Evolutionary conservation across 225 moss, liverwort and hornwort species (phyloP).

Genomic region (Thuidium tamariscinum): DNA sequence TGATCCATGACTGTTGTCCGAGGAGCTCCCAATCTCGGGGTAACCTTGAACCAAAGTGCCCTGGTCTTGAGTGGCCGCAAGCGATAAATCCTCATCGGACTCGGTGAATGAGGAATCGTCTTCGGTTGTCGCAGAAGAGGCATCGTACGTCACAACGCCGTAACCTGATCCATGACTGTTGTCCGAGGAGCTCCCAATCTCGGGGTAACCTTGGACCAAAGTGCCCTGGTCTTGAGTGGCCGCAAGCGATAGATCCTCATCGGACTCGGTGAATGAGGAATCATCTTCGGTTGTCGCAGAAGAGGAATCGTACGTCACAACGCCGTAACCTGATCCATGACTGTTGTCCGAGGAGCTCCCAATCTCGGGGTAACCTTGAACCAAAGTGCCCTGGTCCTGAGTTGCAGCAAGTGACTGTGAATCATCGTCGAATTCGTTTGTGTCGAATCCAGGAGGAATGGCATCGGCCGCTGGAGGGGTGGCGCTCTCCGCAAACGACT

Average conservation of each 20-base stretch:
- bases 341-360: background rate
- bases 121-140: background rate
- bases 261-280: accelerated
- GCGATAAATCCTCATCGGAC: too few species aligned
- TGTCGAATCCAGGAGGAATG: background rate
- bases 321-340: background rate
- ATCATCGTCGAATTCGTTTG: background rate
- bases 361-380: background rate
- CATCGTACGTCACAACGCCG: background rate
- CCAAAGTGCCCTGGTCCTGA: background rate
- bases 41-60: background rate
- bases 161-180: background rate
- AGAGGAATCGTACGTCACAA: background rate
- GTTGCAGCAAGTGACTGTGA: background rate
- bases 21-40: background rate
- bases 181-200: background rate
- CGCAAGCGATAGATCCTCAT: background rate
- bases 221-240: background rate
- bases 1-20: background rate
- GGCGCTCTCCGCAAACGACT: background rate
- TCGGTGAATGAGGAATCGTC: too few species aligned
- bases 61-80: background rate
- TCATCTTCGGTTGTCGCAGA: background rate
- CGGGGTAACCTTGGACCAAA: background rate
- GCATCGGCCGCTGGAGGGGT: background rate